Base-by-base conservation (phyloP, 306 rosid genomes). In the Argentina anserina region DNA sequence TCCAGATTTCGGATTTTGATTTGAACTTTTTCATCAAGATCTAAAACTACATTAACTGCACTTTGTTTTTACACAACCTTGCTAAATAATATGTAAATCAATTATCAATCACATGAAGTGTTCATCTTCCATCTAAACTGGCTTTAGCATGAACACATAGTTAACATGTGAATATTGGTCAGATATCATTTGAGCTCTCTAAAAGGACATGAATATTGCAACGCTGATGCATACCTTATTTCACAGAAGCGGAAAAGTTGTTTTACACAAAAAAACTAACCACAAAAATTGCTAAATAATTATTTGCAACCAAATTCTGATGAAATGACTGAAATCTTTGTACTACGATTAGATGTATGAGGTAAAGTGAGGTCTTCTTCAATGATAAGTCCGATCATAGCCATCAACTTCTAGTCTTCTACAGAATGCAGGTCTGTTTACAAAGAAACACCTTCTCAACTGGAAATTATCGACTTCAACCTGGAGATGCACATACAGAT, bases 401-500 rank as follows among this genome's bases (percentile, higher is more conserved):
- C 40, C 39, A 14, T 15, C 65, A 59, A 33, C 65, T 59, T 59
- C 39, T 29, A 28, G 37, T 13, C 26, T 28, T 9, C 13, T 37
- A 26, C 25, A 3, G 40, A 37, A 34, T 39, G 42, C 7, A 6
- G 43, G 37, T 28, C 6, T 3, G 20, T 5, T n/a, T n/a, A 59
- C 64, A 28, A 58, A 9, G 64, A 58, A 29, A 29, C 65, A 59
- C 21, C 62, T 55, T 25, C 31, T 55, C 62, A 55, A 25, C 33
- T 25, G 62, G 62, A 55, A 12, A 25, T 55, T 55, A 55, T 23
- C 8, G 62, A 55, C 62, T 55, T 59, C 65, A 59, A 59, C 65
- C 65, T 59, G 65, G 65, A 58, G 39, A 59, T 31, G 39, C 21
- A 59, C 21, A 59, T n/a, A n/a, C n/a, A n/a, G n/a, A n/a, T n/a